Base-by-base conservation (phyloP, 371 early-diverging fungal genomes). In the Blakeslea trispora region DNA sequence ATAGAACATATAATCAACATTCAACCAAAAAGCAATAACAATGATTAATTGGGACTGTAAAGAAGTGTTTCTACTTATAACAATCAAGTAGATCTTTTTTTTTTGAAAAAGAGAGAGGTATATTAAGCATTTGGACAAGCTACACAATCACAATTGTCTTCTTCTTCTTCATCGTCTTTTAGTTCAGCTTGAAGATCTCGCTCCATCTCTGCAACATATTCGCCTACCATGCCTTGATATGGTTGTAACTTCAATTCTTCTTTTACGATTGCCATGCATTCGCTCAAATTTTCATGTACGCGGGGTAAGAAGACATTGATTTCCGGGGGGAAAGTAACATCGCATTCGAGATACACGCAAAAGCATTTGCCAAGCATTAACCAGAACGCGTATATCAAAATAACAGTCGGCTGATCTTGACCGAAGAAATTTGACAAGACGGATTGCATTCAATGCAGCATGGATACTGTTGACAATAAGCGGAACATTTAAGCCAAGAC, bases 301-400 rank as follows among this genome's bases (percentile, higher is more conserved):
- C 60, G 65, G 17, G 65, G 65, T 7, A 64, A 47, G 7, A 55
- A 39, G 5, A 19, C 51, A 7, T 23, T 11, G 6, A 64, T 51
- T 10, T 59, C 50, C 7, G 49, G 40, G 1, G 53, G 51, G 46
- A 64, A 41, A 0, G 51, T 23, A 1, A 24, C 7, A 28, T 17
- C 51, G 45, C 23, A 64, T n/a, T 40, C 48, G 50, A 1, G 65
- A 64, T 14, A 64, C 48, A 0, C 21, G 40, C 39, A 64, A 3
- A 31, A 71, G 28, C 6, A 64, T 28, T 1, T 61, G 57, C 68
- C 71, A 71, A 5, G 64, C 68, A 24, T 62, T 68, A 17, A 64
- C 52, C 39, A 71, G 17, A 2, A 59, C 21, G 11, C 64, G 61
- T 44, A 71, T 67, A 40, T 71, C 68, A 49, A 71, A 71, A 44